Evolutionary conservation across 2,329 filamentous ascomycete species (phyloP).

Genomic region (Aspergillus pseudoterreus): DNA sequence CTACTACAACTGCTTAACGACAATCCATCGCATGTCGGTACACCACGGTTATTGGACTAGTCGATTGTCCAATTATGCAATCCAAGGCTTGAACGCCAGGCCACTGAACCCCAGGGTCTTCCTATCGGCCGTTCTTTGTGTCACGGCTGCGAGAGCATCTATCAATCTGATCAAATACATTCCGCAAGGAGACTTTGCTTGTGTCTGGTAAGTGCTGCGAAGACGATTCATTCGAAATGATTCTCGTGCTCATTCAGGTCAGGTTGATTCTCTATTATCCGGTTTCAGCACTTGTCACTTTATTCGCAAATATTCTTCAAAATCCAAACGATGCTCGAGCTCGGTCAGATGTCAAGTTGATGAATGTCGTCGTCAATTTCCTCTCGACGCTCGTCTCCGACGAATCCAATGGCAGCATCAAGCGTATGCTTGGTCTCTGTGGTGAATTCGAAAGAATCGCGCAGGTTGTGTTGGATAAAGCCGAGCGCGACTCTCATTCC

Average conservation of each 20-base stretch:
- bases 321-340: constrained; percentile 88
- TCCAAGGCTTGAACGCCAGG: constrained; percentile 85
- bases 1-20: constrained; percentile 97
- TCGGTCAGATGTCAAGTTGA: constrained; percentile 81
- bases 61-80: constrained; percentile 87
- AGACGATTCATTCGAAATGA: not conserved
- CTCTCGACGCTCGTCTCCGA: constrained; percentile 84
- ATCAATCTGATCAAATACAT: constrained; percentile 95
- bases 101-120: constrained; percentile 93
- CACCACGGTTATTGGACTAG: constrained; percentile 99
- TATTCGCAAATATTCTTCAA: constrained; percentile 95
- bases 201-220: constrained; percentile 71
- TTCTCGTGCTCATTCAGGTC: constrained; percentile 11
- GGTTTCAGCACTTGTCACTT: constrained; percentile 86
- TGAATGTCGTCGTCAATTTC: constrained; percentile 91
- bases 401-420: constrained; percentile 83
- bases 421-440: constrained; percentile 89
- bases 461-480: constrained; percentile 82
- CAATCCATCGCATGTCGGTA: constrained; percentile 96
- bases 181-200: constrained; percentile 88
- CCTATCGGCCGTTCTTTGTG: constrained; percentile 86
- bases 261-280: constrained; percentile 94
- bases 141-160: constrained; percentile 85
- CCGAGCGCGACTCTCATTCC: constrained; percentile 76
- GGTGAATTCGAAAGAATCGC: constrained; percentile 96